These are phyloP conservation scores for Microbotryum saponariae DNA, from an alignment of 1,284 basidiomycete species.

Conservation along the genomic window DNA sequence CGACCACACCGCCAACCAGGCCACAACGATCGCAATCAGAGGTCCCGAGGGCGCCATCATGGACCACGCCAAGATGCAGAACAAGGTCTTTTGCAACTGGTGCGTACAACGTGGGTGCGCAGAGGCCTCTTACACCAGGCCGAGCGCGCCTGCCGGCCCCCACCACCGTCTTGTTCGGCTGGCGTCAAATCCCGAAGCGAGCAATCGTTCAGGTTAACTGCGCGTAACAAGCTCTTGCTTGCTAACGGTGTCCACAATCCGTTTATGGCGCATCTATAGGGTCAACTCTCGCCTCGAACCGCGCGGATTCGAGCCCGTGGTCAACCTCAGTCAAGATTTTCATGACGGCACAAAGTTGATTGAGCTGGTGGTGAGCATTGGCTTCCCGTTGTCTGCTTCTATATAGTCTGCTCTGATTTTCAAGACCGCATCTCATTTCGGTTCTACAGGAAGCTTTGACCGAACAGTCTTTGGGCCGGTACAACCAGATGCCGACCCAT, in stretches of 20 bases:
- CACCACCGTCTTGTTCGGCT: not conserved
- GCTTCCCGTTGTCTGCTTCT: not conserved
- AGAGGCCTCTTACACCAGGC: not conserved
- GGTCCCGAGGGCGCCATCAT: no score
- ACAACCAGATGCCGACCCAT: constrained; percentile 82
- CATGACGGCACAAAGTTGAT: constrained; percentile 92
- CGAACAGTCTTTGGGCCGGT: constrained; percentile 80
- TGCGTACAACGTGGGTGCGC: constrained; percentile 36
- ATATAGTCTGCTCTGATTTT: constrained; percentile 8
- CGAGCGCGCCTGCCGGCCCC: not conserved
- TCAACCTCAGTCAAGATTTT: constrained; percentile 78
- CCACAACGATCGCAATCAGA: no score
- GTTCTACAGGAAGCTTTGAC: constrained; percentile 44
- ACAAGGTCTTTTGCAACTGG: constrained; percentile 82
- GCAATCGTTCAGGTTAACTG: not conserved
- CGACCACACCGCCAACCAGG: no score
- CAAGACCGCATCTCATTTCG: not conserved
- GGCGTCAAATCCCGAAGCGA: no score
- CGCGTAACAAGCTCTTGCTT: not conserved
- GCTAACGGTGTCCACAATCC: no score
- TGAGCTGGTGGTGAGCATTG: constrained; percentile 61
- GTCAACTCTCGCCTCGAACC: constrained; percentile 89
- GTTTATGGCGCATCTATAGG: constrained; percentile 44
- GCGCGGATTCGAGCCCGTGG: constrained; percentile 80
- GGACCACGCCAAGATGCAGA: constrained; percentile 52